phyloP scores from a whole-genome alignment of 2,329 filamentous ascomycete species.

The Cryoendolithus antarcticus region DNA sequence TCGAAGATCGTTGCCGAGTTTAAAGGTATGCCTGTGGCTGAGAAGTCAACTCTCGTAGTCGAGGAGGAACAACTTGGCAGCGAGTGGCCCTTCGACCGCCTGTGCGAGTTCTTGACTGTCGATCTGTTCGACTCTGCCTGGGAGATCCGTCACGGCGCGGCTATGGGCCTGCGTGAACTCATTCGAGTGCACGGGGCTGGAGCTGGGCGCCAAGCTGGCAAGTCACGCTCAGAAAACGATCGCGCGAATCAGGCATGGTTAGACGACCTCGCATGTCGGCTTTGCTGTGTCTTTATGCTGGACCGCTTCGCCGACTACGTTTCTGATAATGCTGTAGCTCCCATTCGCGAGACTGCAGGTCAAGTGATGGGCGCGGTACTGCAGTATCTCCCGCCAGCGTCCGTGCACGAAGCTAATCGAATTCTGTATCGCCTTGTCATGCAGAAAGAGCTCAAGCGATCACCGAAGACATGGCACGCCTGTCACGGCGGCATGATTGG shows the following conservation, averaged over 20 bases:
- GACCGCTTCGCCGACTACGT: conserved; percentile 97
- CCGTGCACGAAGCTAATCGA: conserved; percentile 73
- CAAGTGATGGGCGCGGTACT: conserved; percentile 85
- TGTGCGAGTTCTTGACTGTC: conserved; percentile 86
- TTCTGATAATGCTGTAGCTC: conserved; percentile 91
- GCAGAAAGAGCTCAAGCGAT: conserved; percentile 66
- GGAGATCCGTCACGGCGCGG: conserved; percentile 93
- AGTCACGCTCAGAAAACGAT: conserved; percentile 63
- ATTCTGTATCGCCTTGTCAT: conserved; percentile 84
- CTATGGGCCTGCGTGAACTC: conserved; percentile 86
- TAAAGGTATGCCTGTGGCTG: conserved; percentile 68
- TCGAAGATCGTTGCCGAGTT: conserved; percentile 90
- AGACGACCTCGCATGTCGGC: conserved; percentile 84
- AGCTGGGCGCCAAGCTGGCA: conserved; percentile 65
- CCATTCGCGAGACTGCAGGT: conserved; percentile 88
- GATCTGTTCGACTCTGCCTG: conserved; percentile 88
- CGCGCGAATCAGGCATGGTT: conserved; percentile 72
- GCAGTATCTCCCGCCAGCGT: conserved; percentile 65
- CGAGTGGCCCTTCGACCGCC: conserved; percentile 87
- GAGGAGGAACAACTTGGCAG: conserved; percentile 64
- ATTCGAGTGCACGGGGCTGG: conserved; percentile 82
- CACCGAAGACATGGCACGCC: conserved; percentile 75
- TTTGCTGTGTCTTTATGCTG: conserved; percentile 93
- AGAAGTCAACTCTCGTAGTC: conserved; percentile 74
- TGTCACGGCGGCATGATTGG: conserved; percentile 98